A percentile compares a stretch with the other conserved stretches of the same genome.
Evolutionary conservation across 2,329 filamentous ascomycete species (phyloP).

Genomic region (Zarea fungicola): DNA sequence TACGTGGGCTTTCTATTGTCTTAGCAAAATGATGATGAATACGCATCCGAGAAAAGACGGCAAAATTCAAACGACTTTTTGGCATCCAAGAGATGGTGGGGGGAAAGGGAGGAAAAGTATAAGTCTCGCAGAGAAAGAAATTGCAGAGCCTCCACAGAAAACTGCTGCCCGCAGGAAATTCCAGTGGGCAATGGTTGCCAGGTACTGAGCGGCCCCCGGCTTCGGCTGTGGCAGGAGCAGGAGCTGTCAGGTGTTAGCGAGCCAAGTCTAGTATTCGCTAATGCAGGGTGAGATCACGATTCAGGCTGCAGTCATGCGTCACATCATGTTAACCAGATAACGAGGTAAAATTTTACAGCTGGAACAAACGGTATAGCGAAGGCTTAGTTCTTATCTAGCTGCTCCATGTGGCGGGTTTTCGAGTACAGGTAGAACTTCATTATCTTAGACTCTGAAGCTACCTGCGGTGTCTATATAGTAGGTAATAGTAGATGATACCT

Average conservation of each 20-base stretch:
- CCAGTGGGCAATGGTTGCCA: conserved; percentile 2
- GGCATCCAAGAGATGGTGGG: conserved; percentile 9
- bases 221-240: conserved; percentile 9
- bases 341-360: too few relatives aligned
- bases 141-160: not conserved
- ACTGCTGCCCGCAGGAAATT: too few relatives aligned
- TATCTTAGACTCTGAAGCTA: too few relatives aligned
- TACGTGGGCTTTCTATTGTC: not conserved
- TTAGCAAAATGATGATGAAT: conserved; percentile 22
- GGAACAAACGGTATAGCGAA: too few relatives aligned
- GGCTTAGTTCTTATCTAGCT: too few relatives aligned
- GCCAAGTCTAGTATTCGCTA: conserved; percentile 10
- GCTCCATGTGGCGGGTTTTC: too few relatives aligned
- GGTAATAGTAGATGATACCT: too few relatives aligned
- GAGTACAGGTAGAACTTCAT: too few relatives aligned
- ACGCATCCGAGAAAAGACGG: conserved; percentile 25
- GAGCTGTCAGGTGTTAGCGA: conserved; percentile 10
- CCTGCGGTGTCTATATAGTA: too few relatives aligned
- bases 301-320: too few relatives aligned
- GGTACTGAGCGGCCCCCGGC: not conserved
- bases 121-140: conserved; percentile 6
- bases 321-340: too few relatives aligned
- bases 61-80: conserved; percentile 17
- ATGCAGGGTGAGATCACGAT: not conserved
- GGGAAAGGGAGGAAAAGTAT: conserved; percentile 11